Evolutionary conservation across 2,329 filamentous ascomycete genomes (phyloP), one percentile per base, ranked within the genome.

Genomic region (Sphaceloma murrayae): DNA sequence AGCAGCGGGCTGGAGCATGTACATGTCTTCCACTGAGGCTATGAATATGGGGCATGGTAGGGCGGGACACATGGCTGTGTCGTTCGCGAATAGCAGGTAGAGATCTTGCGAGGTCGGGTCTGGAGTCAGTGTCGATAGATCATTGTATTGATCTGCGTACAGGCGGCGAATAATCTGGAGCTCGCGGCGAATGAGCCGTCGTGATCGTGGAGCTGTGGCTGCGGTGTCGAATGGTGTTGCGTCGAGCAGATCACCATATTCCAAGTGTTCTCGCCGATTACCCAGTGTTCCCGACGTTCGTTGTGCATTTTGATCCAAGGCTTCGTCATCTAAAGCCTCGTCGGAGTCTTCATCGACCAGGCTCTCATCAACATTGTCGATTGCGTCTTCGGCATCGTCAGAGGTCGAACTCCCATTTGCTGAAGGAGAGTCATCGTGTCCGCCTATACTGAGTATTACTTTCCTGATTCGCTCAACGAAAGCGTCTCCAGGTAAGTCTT

Each of bases 11-110:
- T 69, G 67, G 6, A 67, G 50, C 18, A 71, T 60, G 51, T 64
- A 66, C 4, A 69, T 54, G 46, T 67, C 67, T 19, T 60, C 55
- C 38, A 65, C 65, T 0, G 66, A 65, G 27, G 57, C 48, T 49
- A 58, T 56, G 3, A 69, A 52, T 32, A 69, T 63, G 1, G 69
- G 55, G 48, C 61, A 64, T 9, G 66, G 56, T 4, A 58, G 52
- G 14, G 55, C 50, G 10, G 51, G 51, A 46, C 57, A 60, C 8
- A 60, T 42, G 22, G 34, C 22, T 34, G 47, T 45, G n/a, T 44
- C 46, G n/a, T 50, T 39, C 19, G 46, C 43, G 51, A 58, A 58
- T 17, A 52, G 49, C n/a, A 43, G 16, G 40, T 43, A 24, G 40
- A 32, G 33, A 21, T 32, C 27, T 8, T 13, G 22, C 26, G 27